These are phyloP conservation scores for Aspergillus puulaauensis DNA, from an alignment of 2,329 filamentous ascomycete species.

Conservation along the genomic window DNA sequence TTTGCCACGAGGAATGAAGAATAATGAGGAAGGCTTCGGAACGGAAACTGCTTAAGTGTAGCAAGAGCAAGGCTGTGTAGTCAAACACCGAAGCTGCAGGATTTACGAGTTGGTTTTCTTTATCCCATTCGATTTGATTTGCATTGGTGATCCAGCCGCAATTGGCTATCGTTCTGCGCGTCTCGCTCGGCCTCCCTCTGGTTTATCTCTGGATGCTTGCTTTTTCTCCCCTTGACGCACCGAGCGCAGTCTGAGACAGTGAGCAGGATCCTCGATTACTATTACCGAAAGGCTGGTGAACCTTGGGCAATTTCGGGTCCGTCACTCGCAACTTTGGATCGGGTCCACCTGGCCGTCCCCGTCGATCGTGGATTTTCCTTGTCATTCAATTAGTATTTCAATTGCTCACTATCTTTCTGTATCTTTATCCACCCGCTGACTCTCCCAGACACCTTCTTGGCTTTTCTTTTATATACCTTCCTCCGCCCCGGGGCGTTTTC, in stretches of 20 bases:
- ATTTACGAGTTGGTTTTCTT: constrained; percentile 4
- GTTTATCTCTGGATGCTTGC: not conserved
- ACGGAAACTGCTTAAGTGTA: too few relatives aligned
- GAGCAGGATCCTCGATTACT: not conserved
- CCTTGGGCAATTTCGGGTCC: too few relatives aligned
- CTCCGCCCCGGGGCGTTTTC: constrained; percentile 19
- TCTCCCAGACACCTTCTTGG: constrained; percentile 15
- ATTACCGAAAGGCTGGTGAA: not conserved
- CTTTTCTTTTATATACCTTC: constrained; percentile 19
- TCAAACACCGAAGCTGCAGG: too few relatives aligned
- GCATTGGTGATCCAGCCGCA: not conserved
- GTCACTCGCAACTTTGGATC: not conserved
- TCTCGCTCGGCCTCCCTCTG: constrained; percentile 10
- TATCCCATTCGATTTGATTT: constrained; percentile 12
- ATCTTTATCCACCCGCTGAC: constrained; percentile 11
- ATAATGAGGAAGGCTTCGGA: not conserved
- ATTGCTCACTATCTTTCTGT: constrained; percentile 12
- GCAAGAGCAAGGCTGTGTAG: too few relatives aligned
- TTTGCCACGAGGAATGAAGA: not conserved
- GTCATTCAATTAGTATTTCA: constrained; percentile 5
- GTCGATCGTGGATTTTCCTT: not conserved
- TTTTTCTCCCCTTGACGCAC: not conserved
- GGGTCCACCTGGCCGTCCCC: constrained; percentile 6
- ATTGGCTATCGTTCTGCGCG: constrained; percentile 11
- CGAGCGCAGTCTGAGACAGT: not conserved